Evolutionary conservation across 352 stramenopile genomes (phyloP).

Genomic region (Phytophthora citrophthora): DNA sequence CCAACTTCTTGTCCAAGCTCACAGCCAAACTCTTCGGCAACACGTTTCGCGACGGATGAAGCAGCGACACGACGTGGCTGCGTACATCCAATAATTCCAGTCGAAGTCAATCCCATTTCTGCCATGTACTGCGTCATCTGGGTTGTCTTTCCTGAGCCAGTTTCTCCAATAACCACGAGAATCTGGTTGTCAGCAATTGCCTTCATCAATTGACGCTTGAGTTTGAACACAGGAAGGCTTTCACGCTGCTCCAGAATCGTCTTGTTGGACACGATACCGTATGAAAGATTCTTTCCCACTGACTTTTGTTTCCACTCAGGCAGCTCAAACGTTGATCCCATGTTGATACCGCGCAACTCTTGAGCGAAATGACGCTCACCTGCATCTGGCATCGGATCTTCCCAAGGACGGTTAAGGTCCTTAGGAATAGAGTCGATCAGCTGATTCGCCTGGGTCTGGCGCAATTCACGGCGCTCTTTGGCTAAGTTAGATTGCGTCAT

Average conservation of each 20-base stretch:
- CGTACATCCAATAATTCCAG: slow-evolving; percentile 97
- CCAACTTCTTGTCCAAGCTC: slow-evolving; percentile 94
- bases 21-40: slow-evolving; percentile 97
- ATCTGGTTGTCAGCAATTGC: slow-evolving; percentile 96
- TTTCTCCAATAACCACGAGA: slow-evolving; percentile 99
- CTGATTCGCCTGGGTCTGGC: slow-evolving; percentile 97
- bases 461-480: slow-evolving; percentile 97
- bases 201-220: slow-evolving; percentile 96
- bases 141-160: slow-evolving; percentile 98
- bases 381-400: slow-evolving; percentile 98
- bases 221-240: slow-evolving; percentile 95
- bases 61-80: slow-evolving; percentile 98
- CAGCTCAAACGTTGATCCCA: slow-evolving; percentile 89
- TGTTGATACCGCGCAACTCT: slow-evolving; percentile 94
- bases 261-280: slow-evolving; percentile 96
- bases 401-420: slow-evolving; percentile 98
- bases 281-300: slow-evolving; percentile 96
- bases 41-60: slow-evolving; percentile 97
- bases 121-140: slow-evolving; percentile 99
- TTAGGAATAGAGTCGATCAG: slow-evolving; percentile 98
- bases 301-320: slow-evolving; percentile 99
- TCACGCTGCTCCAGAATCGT: slow-evolving; percentile 97
- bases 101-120: slow-evolving; percentile 97
- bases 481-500: slow-evolving; percentile 97
- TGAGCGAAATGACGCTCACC: slow-evolving; percentile 98